Evolutionary conservation across 441 rosid genomes (phyloP), one percentile per base, ranked within the genome.

Genomic region (Breynia disticha): DNA sequence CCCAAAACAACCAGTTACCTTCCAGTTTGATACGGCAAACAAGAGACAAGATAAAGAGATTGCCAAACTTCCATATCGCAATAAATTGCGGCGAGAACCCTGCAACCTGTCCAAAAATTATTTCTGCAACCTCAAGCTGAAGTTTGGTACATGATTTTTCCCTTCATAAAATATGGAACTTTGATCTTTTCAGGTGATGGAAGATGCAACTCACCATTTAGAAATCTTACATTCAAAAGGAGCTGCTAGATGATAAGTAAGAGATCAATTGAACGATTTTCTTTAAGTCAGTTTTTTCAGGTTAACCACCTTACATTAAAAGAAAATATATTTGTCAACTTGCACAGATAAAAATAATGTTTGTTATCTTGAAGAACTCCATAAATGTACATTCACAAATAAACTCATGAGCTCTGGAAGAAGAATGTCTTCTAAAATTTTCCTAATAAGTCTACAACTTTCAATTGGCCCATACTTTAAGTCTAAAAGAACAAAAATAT

Each of bases 101-200:
- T 81, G 95, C 77, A 82, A 82, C 95, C 97, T 93, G 97, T 71
- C 79, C 79, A 84, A 59, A 75, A 77, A 79, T 88, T 78, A 79
- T 76, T 77, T 85, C 89, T 76, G 78, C 79, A 51, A 67, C 67
- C 82, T 81, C 82, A 77, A 69, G 77, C 69, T 73, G 66, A 72
- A 73, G 69, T 54, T 24, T 63, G 62, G 57, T 56, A 28, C 32
- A 63, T 18, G 53, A 16, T 39, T 50, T 20, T 32, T 43, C 54
- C 52, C 52, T 73, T 59, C 45, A 54, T 54, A 35, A 48, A 60
- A 41, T 4, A 39, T 39, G 43, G 11, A 39, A 2, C 43, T 39
- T 39, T 10, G 43, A 39, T 39, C 43, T 39, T 39, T 39, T 2
- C 14, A 39, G 9, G 15, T 9, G 43, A 39, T 39, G 15, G 43